Base-by-base conservation (phyloP, 1,284 basidiomycete genomes). In the Vanrija humicola region DNA sequence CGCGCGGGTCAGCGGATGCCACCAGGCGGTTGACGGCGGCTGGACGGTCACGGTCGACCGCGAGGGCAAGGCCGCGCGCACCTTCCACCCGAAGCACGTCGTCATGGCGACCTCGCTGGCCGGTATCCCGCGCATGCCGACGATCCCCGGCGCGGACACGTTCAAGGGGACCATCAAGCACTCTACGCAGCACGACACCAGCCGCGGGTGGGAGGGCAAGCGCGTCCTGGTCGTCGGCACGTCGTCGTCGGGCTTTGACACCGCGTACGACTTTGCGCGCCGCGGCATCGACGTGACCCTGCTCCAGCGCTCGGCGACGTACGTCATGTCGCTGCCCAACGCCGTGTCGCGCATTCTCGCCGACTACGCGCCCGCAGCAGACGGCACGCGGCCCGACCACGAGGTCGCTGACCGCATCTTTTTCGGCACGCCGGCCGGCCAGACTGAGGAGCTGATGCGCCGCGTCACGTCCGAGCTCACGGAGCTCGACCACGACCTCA, bases 171-270 rank as follows among this genome's bases (percentile, higher is more conserved):
- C 79, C 49, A 70, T 82, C 1, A 63, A 83, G 23, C 85, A 86
- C 69, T 85, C 85, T 6, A 78, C 73, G 4, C 60, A 78, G 42
- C 80, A 84, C 67, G 79, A 79, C 45, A 68, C 63, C 16, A 81
- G 81, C 0, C 65, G 67, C 10, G 80, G 82, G 43, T 82, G 81
- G 63, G 61, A 65, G 5, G 82, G 81, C 23, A 85, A 86, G 74
- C 83, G 81, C 59, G 83, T 82, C 3, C 79, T 81, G 6, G 80
- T 86, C 3, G 74, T 86, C 14, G 85, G 85, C 0, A 78, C 83
- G 16, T 82, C 82, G 40, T 84, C 82, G 18, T 84, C 83, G n/a
- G 83, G 80, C 43, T 64, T 71, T 51, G 62, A 70, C 58, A 77
- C 82, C 25, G 74, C 77, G 8, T 69, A 73, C 43, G 81, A 82